These are phyloP conservation scores for Candida nitratophila DNA, from an alignment of 805 yeast species.

Conservation along the genomic window DNA sequence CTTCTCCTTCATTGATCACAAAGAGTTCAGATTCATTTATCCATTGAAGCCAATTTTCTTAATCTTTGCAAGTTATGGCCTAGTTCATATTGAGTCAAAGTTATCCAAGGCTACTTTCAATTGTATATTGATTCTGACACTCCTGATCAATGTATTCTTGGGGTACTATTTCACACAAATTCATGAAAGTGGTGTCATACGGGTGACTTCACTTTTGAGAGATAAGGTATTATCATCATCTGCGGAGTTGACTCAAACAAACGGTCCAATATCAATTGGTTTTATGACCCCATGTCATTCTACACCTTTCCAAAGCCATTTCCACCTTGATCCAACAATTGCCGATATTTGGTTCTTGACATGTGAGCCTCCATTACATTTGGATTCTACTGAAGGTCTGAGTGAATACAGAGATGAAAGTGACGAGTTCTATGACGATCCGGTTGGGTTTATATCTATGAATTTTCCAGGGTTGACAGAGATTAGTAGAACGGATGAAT, in stretches of 20 bases:
- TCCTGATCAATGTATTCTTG: constrained; percentile 9
- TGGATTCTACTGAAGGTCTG: constrained; percentile 26
- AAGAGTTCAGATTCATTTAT: constrained; percentile 85
- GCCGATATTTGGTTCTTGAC: constrained; percentile 69
- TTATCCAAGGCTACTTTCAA: constrained; percentile 3
- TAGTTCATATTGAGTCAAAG: constrained; percentile 6
- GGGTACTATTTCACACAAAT: constrained; percentile 41
- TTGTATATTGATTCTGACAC: constrained; percentile 3
- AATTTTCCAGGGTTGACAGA: constrained; percentile 37
- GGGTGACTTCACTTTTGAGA: constrained; percentile 50
- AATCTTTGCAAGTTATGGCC: constrained; percentile 39
- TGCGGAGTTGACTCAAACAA: constrained; percentile 12
- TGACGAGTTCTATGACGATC: constrained; percentile 70
- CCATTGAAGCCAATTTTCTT: constrained; percentile 76
- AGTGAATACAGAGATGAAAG: constrained; percentile 72
- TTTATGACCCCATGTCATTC: constrained; percentile 96
- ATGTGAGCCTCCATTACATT: constrained; percentile 82
- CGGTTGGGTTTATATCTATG: constrained; percentile 43
- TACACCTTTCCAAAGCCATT: constrained; percentile 86
- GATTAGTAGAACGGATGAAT: constrained; percentile 1
- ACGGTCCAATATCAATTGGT: constrained; percentile 49
- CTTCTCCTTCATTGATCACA: constrained; percentile 70
- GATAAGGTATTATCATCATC: constrained; percentile 8
- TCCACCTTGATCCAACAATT: constrained; percentile 46
- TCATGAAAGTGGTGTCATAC: constrained; percentile 84